Evolutionary conservation across 768 basidiomycete genomes (phyloP).

Genomic region (Pholiota molesta): DNA sequence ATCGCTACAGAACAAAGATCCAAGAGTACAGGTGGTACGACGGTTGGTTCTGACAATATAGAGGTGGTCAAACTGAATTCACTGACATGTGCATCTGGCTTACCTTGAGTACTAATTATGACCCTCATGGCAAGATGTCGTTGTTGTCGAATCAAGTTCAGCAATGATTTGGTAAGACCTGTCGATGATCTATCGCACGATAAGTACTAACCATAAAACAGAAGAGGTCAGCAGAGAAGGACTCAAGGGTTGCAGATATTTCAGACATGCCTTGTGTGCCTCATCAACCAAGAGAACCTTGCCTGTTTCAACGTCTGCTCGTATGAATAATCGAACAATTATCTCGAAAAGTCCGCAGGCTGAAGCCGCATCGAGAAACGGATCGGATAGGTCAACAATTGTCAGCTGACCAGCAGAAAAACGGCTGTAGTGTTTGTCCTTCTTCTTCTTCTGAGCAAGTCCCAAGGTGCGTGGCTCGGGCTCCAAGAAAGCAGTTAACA

Average conservation of each 20-base stretch:
- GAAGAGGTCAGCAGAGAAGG: neutral
- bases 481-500: conserved; percentile 62
- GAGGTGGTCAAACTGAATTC: neutral
- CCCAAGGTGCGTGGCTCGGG: conserved; percentile 2
- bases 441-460: conserved; percentile 8
- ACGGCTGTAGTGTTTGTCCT: conserved; percentile 26
- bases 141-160: conserved; percentile 67
- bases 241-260: neutral
- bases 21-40: conserved; percentile 67
- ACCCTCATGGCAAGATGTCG: conserved; percentile 74
- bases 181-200: conserved; percentile 45
- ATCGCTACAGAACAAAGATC: conserved; percentile 68
- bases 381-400: conserved; percentile 73
- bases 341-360: conserved; percentile 78
- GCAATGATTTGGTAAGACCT: conserved; percentile 60
- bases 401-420: conserved; percentile 64
- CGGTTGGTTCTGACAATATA: conserved; percentile 60
- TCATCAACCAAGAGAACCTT: conserved; percentile 77
- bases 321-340: conserved; percentile 62
- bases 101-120: conserved; percentile 76
- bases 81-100: conserved; percentile 7
- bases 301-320: conserved; percentile 60
- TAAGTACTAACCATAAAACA: conserved; percentile 50
- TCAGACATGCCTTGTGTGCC: conserved; percentile 62
- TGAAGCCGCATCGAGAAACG: conserved; percentile 67